Conservation (phyloP, 176 grass and related monocot species). For the Avena sativa region DNA sequence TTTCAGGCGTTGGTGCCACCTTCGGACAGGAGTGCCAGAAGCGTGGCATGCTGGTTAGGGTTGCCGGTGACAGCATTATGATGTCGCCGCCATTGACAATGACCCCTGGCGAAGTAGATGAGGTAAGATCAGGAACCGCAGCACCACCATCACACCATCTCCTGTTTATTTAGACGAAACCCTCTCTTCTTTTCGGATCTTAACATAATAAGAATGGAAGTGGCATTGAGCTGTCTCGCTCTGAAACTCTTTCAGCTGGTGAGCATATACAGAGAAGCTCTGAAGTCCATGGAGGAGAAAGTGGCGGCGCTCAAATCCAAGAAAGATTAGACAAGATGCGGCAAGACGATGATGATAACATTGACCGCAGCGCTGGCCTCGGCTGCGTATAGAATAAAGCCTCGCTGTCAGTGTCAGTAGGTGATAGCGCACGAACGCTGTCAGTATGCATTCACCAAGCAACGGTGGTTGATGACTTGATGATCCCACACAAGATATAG, state of each 20-base stretch:
- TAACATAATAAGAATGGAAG: not conserved
- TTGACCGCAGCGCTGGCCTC: not conserved
- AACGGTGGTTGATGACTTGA: not conserved
- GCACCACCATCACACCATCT: not conserved
- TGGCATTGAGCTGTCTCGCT: not conserved
- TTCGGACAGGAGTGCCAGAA: constrained; percentile 91
- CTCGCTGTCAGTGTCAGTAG: not conserved
- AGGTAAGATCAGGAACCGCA: constrained; percentile 53
- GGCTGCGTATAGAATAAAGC: constrained; percentile 36
- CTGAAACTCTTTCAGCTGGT: constrained; percentile 60
- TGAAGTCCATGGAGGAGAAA: constrained; percentile 72
- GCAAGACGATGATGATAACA: not conserved
- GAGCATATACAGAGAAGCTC: constrained; percentile 76
- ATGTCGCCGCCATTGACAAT: constrained; percentile 89
- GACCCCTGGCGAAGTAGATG: constrained; percentile 63
- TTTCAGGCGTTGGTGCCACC: constrained; percentile 84
- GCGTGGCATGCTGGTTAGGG: constrained; percentile 82
- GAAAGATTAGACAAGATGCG: constrained; percentile 32
- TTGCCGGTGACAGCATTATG: constrained; percentile 92
- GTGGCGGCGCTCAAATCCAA: constrained; percentile 76
- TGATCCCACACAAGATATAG: not conserved
- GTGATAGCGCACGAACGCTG: constrained; percentile 1
- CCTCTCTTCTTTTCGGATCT: not conserved
- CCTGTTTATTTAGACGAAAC: no score
- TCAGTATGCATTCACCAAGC: constrained; percentile 25